Evolutionary conservation across 1,284 basidiomycete species (phyloP), one percentile per base, ranked within the genome.

Genomic region (Hortiboletus rubellus): DNA sequence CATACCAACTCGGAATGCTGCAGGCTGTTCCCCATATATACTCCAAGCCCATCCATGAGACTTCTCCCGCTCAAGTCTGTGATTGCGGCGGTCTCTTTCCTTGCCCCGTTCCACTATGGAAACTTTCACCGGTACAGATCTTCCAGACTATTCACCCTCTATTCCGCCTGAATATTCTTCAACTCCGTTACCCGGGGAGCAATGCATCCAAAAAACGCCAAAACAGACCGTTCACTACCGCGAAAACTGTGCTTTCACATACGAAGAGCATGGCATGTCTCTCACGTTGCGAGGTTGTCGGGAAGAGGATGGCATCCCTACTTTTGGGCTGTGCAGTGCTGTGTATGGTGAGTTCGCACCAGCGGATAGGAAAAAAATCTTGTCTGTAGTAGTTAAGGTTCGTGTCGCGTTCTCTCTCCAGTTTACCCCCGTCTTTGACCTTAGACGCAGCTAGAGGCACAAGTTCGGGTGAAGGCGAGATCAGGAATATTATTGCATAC

Each of bases 401-500:
- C 42, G 74, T 74, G 49, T 46, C 15, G 3, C 10, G 18, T 55
- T 55, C 40, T 15, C 15, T 37, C 22, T 31, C 17, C 11, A 12
- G 2, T 15, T 47, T 22, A 38, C 30, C 50, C 30, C 15, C 47
- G 37, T 44, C 41, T 40, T 46, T 57, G 33, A 62, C 50, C 42
- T 50, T 31, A 46, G 17, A 30, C 52, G 18, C 54, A 87, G 85
- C 61, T 87, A n/a, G 75, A 80, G 55, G 83, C 82, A 22, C 78
- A 75, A 60, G 67, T 86, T 50, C 74, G 77, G 43, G 62, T 79
- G 9, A 79, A 80, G 56, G 72, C 73, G 17, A 75, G 74, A 31
- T 68, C 76, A 1, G 70, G 69, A 17, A 67, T 74, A 2, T 66
- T 64, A 3, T 61, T 63, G 2, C 67, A 82, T 14, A 52, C 80